A percentile compares a stretch with the other conserved stretches of the same genome.
phyloP scores from a whole-genome alignment of 2,329 filamentous ascomycete species.

The Hymenoscyphus salicellus region DNA sequence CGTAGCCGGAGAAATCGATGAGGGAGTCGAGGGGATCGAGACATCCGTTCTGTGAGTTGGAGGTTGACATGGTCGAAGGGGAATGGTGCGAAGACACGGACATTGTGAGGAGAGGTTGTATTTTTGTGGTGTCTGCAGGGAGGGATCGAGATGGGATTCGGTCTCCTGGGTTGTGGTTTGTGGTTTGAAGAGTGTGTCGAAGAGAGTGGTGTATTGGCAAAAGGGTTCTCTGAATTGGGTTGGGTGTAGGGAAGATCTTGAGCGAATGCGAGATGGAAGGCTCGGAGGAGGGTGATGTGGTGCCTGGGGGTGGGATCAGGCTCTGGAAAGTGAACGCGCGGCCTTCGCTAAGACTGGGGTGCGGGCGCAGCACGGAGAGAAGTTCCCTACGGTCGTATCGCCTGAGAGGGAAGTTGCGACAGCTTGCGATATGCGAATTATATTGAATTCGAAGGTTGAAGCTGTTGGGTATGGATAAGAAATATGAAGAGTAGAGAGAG shows the following conservation, averaged over 20 bases:
- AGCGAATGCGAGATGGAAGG: neutral
- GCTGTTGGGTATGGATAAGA: too few species aligned
- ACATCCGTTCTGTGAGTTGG: constrained; percentile 29
- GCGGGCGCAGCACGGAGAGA: neutral
- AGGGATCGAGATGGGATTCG: neutral
- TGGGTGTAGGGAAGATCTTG: neutral
- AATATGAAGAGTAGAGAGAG: too few species aligned
- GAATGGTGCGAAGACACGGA: constrained; percentile 26
- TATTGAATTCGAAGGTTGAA: too few species aligned
- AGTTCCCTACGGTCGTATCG: neutral
- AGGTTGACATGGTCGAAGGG: constrained; percentile 27
- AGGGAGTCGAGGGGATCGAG: constrained; percentile 50
- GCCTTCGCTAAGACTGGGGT: constrained; percentile 1
- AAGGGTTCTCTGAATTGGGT: neutral
- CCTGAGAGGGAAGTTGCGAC: too few species aligned
- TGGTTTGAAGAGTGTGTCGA: neutral
- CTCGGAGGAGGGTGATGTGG: neutral
- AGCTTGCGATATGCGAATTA: too few species aligned
- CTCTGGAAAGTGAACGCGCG: constrained; percentile 3
- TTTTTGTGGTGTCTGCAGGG: neutral
- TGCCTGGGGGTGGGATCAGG: constrained; percentile 4
- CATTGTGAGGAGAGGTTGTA: constrained; percentile 17
- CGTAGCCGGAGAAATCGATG: constrained; percentile 62
- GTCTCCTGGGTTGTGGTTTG: neutral
- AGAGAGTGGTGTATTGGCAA: neutral